Conservation (phyloP, 169 alveolate species). For the Eimeria acervulina region DNA sequence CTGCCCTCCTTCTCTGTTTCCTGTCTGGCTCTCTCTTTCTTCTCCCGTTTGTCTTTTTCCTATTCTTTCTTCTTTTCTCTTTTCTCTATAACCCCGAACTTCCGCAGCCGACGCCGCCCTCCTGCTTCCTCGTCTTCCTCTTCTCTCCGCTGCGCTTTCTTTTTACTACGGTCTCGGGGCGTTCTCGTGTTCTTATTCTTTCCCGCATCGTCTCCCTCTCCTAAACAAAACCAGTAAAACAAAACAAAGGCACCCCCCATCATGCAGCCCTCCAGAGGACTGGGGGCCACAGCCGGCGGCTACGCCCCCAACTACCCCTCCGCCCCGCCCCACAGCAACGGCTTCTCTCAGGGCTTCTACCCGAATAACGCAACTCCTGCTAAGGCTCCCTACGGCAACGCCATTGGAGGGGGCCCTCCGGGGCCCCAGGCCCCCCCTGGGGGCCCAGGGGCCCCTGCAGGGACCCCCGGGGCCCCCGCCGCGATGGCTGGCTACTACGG, state of each 20-base stretch:
- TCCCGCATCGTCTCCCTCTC: neutral
- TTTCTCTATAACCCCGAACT: neutral
- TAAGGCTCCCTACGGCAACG: neutral
- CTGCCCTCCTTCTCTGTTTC: neutral
- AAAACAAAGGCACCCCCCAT: neutral
- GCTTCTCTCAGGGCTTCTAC: slow-evolving; percentile 27
- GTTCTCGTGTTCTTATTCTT: no score
- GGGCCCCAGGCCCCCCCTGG: neutral
- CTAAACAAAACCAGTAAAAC: no score
- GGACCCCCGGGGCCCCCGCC: neutral
- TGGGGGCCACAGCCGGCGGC: slow-evolving; percentile 10
- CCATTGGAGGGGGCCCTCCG: neutral
- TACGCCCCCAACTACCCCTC: neutral
- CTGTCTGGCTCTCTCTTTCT: neutral
- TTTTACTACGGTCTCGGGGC: neutral
- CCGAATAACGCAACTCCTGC: neutral
- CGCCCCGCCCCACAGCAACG: slow-evolving; percentile 16
- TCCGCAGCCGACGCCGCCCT: neutral
- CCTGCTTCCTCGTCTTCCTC: neutral
- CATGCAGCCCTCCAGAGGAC: slow-evolving; percentile 29
- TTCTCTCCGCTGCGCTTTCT: neutral
- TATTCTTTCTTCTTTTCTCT: neutral
- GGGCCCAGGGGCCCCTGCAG: slow-evolving; percentile 5
- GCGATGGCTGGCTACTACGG: neutral
- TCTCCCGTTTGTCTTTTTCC: neutral